Conservation (phyloP, 2,329 filamentous ascomycete species). For the Fusarium sp. region DNA sequence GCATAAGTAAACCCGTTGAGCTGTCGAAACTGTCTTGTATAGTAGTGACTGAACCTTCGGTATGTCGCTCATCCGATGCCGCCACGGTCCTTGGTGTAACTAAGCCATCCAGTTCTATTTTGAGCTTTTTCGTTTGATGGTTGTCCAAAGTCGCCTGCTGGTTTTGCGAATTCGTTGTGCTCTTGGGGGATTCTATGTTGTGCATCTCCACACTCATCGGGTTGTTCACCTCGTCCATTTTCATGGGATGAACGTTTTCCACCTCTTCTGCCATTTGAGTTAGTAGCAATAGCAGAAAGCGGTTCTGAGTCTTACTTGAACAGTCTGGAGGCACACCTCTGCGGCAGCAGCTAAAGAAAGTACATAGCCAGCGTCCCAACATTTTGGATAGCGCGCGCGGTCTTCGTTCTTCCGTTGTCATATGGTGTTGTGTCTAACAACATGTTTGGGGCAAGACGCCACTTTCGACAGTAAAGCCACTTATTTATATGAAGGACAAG, state of each 20-base stretch:
- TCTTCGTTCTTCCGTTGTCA: neutral
- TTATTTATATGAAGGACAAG: neutral
- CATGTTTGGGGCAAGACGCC: neutral
- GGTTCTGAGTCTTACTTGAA: neutral
- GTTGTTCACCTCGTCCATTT: neutral
- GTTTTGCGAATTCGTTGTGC: neutral
- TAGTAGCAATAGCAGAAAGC: neutral
- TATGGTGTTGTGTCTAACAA: neutral
- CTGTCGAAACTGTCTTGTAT: neutral
- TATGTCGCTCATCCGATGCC: neutral
- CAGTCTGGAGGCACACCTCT: neutral
- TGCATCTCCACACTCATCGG: neutral
- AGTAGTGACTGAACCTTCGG: neutral
- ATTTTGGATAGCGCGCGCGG: neutral
- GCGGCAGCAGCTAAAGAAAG: neutral
- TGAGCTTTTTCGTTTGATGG: neutral
- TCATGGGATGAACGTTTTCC: neutral
- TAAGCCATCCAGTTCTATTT: neutral
- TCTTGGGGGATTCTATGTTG: neutral
- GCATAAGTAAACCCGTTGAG: accelerated
- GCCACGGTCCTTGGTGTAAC: neutral
- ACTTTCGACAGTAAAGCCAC: neutral
- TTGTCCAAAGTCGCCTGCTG: neutral
- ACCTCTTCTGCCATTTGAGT: neutral
- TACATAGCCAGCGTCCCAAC: neutral